These are phyloP conservation scores for Magnaporthiopsis incrustans DNA, from an alignment of 2,329 filamentous ascomycete species.

Conservation along the genomic window DNA sequence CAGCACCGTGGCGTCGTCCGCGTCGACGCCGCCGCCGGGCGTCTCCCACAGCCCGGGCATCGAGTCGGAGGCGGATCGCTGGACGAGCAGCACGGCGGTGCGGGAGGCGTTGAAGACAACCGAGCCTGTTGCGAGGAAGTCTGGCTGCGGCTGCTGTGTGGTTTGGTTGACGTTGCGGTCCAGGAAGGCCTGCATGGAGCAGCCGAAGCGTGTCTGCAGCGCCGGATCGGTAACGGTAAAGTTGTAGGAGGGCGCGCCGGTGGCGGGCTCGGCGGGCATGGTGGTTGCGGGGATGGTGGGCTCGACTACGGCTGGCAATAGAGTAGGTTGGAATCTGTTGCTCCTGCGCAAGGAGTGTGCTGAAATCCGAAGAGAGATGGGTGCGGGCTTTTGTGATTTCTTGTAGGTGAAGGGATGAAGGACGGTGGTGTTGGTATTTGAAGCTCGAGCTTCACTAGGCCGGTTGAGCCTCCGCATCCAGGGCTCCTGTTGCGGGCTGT, in stretches of 20 bases:
- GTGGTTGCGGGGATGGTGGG: neutral
- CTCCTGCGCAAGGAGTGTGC: too few species aligned
- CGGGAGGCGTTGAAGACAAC: conserved; percentile 19
- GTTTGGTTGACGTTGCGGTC: conserved; percentile 14
- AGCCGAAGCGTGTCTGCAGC: conserved; percentile 5
- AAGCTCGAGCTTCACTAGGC: too few species aligned
- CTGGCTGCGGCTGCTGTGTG: conserved; percentile 10
- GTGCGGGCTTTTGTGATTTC: neutral
- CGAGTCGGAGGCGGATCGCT: conserved; percentile 29
- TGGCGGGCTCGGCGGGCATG: neutral
- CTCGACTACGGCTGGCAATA: neutral
- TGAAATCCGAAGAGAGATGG: too few species aligned
- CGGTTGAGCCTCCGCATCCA: too few species aligned
- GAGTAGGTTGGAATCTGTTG: conserved; percentile 1
- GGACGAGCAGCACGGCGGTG: conserved; percentile 28
- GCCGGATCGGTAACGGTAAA: conserved; percentile 13
- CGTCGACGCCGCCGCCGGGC: conserved; percentile 31
- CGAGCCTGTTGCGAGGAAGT: conserved; percentile 18
- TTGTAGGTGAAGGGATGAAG: neutral
- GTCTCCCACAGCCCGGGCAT: conserved; percentile 33
- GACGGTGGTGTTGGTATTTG: too few species aligned
- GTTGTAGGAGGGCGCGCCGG: conserved; percentile 12
- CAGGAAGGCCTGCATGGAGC: conserved; percentile 15
- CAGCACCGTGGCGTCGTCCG: conserved; percentile 26
- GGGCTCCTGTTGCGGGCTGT: too few species aligned